Conservation (phyloP, 192 early-diverging fungal genomes). For the Cetraspora pellucida region DNA sequence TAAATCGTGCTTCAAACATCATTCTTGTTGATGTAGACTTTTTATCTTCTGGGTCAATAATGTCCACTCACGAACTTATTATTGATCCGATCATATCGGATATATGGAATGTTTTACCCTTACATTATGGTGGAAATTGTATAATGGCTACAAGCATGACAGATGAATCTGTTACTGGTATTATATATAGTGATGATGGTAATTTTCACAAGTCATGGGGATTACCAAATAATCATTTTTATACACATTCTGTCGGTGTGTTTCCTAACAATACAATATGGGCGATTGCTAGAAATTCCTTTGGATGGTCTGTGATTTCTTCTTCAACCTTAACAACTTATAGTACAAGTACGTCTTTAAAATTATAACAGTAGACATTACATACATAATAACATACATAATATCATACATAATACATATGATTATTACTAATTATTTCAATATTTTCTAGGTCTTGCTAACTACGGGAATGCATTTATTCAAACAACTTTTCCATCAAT, state of each 20-base stretch:
- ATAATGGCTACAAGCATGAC: not conserved
- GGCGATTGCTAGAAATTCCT: not conserved
- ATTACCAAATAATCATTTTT: not conserved
- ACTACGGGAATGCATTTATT: not conserved
- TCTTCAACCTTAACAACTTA: not conserved
- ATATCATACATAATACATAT: not conserved
- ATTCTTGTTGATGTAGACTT: not conserved
- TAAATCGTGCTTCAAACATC: not conserved
- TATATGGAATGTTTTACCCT: not conserved
- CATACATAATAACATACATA: too few species aligned
- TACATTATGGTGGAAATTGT: not conserved
- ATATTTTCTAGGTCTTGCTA: not conserved
- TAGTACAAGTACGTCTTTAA: not conserved
- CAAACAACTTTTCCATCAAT: not conserved
- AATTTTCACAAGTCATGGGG: not conserved
- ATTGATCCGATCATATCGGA: not conserved
- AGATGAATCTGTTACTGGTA: not conserved
- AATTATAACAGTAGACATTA: not conserved
- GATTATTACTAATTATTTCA: not conserved
- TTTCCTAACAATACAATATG: slow-evolving; percentile 12
- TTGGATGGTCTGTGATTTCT: not conserved
- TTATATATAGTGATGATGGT: not conserved
- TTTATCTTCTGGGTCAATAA: not conserved
- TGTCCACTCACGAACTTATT: not conserved
- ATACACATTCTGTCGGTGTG: not conserved